Conservation (phyloP, 1,139 yeast genomes). For the Debaryomycetaceae sp. region DNA sequence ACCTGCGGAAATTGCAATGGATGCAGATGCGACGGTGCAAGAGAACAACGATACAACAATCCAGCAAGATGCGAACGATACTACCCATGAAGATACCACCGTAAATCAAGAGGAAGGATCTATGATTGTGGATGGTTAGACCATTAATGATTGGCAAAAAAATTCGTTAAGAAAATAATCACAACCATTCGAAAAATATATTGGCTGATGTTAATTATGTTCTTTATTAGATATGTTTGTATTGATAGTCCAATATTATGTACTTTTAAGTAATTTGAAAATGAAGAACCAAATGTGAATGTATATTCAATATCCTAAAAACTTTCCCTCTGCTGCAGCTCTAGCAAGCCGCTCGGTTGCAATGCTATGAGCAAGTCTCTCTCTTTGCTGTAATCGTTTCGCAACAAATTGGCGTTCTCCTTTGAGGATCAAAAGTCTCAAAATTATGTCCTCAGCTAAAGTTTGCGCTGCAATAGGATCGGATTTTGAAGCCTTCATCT, state of each 20-base stretch:
- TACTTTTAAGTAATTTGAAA: neutral
- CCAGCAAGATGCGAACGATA: conserved; percentile 43
- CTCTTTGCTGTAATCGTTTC: conserved; percentile 58
- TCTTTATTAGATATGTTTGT: neutral
- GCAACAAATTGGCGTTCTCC: conserved; percentile 47
- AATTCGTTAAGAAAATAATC: neutral
- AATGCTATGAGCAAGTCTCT: conserved; percentile 57
- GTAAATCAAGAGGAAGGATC: conserved; percentile 28
- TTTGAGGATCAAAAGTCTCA: conserved; percentile 53
- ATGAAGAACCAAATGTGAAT: neutral
- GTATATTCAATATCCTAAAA: conserved; percentile 8
- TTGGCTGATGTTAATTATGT: neutral
- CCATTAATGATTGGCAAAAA: neutral
- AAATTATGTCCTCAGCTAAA: conserved; percentile 61
- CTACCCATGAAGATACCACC: conserved; percentile 41
- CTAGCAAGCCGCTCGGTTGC: conserved; percentile 56
- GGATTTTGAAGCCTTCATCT: conserved; percentile 49
- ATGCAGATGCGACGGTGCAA: conserved; percentile 38
- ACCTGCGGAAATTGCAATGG: conserved; percentile 8
- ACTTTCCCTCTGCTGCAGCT: conserved; percentile 44
- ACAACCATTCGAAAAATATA: neutral
- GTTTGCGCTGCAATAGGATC: conserved; percentile 57
- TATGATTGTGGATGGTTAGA: neutral
- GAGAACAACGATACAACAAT: conserved; percentile 42
- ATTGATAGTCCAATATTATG: neutral